Conservation (phyloP, 2,329 filamentous ascomycete genomes). For the Aspergillus neoniger region DNA sequence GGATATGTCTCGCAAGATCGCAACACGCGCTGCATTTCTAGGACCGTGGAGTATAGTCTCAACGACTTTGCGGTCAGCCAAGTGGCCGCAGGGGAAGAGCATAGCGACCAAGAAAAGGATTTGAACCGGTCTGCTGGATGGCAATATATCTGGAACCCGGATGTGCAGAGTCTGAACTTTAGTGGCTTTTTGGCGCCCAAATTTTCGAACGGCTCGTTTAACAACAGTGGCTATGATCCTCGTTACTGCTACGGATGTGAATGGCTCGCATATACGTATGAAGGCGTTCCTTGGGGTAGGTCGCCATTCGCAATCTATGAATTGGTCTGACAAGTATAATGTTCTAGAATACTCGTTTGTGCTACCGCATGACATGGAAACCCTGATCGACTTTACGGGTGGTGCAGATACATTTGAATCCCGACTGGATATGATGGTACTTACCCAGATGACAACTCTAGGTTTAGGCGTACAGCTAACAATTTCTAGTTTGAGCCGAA, state of each 20-base stretch:
- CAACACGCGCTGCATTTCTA: conserved; percentile 61
- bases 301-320: not conserved
- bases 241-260: conserved; percentile 65
- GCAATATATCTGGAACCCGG: conserved; percentile 69
- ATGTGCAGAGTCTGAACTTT: conserved; percentile 60
- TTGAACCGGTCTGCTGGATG: conserved; percentile 67
- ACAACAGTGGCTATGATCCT: conserved; percentile 48
- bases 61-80: conserved; percentile 66
- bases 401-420: conserved; percentile 57
- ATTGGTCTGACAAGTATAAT: not conserved
- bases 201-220: conserved; percentile 51
- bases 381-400: conserved; percentile 56
- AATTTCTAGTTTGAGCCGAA: conserved; percentile 46
- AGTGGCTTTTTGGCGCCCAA: conserved; percentile 59
- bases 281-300: conserved; percentile 59
- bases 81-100: conserved; percentile 53
- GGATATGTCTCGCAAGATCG: conserved; percentile 65
- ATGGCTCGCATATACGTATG: conserved; percentile 63
- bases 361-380: conserved; percentile 64
- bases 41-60: conserved; percentile 68
- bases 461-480: not conserved
- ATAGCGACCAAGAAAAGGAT: conserved; percentile 54
- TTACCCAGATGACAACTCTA: not conserved
- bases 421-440: conserved; percentile 59
- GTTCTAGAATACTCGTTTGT: conserved; percentile 62